These are phyloP conservation scores for Amylostereum chailletii DNA, from an alignment of 1,284 basidiomycete genomes.

Conservation along the genomic window DNA sequence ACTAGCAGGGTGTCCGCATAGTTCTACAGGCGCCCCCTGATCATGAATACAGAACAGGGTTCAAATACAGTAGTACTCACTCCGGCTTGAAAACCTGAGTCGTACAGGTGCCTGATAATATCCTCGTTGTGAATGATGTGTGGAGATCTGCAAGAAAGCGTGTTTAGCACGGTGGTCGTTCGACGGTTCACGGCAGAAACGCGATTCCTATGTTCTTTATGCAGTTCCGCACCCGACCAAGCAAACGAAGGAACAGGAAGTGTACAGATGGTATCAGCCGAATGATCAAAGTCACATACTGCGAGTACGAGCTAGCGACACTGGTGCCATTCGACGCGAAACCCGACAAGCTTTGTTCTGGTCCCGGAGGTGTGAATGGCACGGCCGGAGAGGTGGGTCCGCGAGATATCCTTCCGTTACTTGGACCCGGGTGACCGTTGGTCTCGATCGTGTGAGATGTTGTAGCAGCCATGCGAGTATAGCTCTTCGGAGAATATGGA, in stretches of 20 bases:
- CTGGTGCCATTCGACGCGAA: too few species aligned
- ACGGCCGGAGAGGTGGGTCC: not conserved
- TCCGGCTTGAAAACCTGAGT: conserved; percentile 70
- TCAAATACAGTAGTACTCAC: conserved; percentile 35
- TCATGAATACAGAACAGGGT: conserved; percentile 6
- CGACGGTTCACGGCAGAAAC: too few species aligned
- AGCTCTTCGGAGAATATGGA: too few species aligned
- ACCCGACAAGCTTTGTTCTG: not conserved
- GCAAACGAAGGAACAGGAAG: too few species aligned
- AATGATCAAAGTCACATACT: too few species aligned
- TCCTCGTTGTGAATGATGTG: conserved; percentile 59
- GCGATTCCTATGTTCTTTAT: too few species aligned
- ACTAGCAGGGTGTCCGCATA: conserved; percentile 75
- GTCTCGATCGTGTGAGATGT: conserved; percentile 8
- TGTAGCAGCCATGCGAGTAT: too few species aligned
- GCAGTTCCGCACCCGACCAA: too few species aligned
- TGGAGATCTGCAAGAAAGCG: conserved; percentile 25
- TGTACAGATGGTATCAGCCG: too few species aligned
- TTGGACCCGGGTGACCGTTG: conserved; percentile 24
- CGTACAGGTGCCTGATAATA: conserved; percentile 68
- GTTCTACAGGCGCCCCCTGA: conserved; percentile 37
- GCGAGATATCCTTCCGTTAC: conserved; percentile 15
- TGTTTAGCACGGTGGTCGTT: not conserved
- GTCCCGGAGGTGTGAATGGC: not conserved
- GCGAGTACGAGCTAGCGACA: too few species aligned